Evolutionary conservation across 2,329 filamentous ascomycete genomes (phyloP).

Genomic region (Pyrenophora teres): DNA sequence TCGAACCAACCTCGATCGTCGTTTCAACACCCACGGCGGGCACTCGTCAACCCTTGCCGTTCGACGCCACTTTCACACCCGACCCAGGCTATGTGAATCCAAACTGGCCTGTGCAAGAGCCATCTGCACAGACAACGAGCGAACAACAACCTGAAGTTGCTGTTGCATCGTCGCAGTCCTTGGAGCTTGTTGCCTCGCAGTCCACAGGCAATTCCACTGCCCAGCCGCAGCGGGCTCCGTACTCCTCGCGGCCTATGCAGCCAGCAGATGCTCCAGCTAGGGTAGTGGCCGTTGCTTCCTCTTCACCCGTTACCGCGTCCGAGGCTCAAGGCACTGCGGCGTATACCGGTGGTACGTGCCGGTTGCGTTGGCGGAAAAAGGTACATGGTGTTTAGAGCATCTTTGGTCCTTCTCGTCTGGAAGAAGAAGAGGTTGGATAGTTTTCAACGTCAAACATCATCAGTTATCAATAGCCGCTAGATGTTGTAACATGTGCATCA

Average conservation of each 20-base stretch:
- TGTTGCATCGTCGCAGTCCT: too few species aligned
- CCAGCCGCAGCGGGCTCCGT: background rate
- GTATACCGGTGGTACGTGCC: background rate
- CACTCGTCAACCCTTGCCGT: background rate
- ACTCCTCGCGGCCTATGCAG: background rate
- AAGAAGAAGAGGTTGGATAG: too few species aligned
- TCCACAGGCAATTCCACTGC: background rate
- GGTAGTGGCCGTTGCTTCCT: background rate
- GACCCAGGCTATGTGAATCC: slow-evolving; percentile 3
- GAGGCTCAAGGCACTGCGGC: background rate
- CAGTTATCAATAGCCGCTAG: too few species aligned
- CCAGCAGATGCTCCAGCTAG: background rate
- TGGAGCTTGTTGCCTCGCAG: too few species aligned
- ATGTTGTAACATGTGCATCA: too few species aligned
- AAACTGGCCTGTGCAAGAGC: background rate
- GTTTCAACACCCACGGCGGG: too few species aligned
- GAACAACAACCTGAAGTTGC: too few species aligned
- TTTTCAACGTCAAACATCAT: too few species aligned
- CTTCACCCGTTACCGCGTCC: too few species aligned
- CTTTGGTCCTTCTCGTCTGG: background rate
- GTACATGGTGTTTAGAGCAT: background rate
- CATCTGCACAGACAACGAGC: too few species aligned
- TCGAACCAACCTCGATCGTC: too few species aligned
- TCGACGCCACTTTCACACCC: background rate
- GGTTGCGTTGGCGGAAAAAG: background rate